These are phyloP conservation scores for Mycena metata DNA, from an alignment of 768 basidiomycete species.

Conservation along the genomic window DNA sequence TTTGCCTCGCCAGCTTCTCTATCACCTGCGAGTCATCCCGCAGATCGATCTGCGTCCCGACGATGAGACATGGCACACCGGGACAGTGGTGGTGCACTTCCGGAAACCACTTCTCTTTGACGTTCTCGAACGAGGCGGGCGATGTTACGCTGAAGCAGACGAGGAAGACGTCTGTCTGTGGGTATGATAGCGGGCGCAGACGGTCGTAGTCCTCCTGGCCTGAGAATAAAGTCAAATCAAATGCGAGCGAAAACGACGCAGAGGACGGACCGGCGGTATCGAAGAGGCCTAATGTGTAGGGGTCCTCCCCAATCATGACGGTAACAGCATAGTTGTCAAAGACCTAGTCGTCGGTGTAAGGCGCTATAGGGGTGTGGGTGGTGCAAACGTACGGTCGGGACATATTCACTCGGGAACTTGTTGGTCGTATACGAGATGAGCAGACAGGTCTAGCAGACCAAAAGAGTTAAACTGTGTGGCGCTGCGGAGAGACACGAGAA, in stretches of 20 bases:
- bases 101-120: constrained; percentile 99
- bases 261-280: constrained; percentile 92
- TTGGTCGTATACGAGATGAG: constrained; percentile 98
- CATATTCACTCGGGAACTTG: constrained; percentile 99
- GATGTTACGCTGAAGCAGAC: constrained; percentile 99
- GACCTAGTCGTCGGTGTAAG: constrained; percentile 64
- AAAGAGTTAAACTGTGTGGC: constrained; percentile 26
- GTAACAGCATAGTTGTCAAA: constrained; percentile 99
- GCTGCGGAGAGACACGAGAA: constrained; percentile 18
- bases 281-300: constrained; percentile 97
- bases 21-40: constrained; percentile 93
- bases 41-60: constrained; percentile 98
- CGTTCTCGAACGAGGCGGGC: constrained; percentile 99
- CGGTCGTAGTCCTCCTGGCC: constrained; percentile 99
- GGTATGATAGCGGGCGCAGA: constrained; percentile 98
- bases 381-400: constrained; percentile 85
- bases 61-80: constrained; percentile 98
- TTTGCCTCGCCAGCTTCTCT: constrained; percentile 96
- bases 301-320: constrained; percentile 99
- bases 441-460: constrained; percentile 88
- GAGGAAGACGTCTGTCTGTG: constrained; percentile 99
- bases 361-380: constrained; percentile 39
- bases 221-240: constrained; percentile 46
- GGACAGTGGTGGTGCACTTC: constrained; percentile 99
- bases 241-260: constrained; percentile 23